A percentile compares a stretch with the other conserved stretches of the same genome.
Conservation (phyloP, 352 stramenopile species). For the Globisporangium heterothallicum region DNA sequence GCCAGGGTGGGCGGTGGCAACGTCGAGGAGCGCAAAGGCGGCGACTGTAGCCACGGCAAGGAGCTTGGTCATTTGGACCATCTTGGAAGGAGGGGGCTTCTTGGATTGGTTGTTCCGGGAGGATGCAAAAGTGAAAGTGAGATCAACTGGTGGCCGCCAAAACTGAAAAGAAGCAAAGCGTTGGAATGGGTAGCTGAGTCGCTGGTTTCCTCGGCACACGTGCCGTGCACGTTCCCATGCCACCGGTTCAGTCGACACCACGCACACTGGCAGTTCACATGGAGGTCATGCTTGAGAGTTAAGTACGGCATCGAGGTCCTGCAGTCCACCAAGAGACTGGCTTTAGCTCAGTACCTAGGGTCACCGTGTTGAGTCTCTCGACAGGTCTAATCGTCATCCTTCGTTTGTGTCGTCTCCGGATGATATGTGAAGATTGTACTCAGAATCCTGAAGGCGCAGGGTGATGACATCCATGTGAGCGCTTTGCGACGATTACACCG, state of each 20-base stretch:
- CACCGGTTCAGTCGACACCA: too few species aligned
- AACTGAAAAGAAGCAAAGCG: not conserved
- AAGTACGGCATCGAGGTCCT: too few species aligned
- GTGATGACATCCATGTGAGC: not conserved
- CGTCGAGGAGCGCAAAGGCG: slow-evolving; percentile 1
- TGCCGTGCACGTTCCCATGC: too few species aligned
- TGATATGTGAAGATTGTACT: not conserved
- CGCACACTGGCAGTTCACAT: too few species aligned
- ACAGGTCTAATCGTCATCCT: too few species aligned
- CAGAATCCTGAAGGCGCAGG: not conserved
- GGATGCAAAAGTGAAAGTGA: not conserved
- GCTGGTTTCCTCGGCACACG: too few species aligned
- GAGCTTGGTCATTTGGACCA: not conserved
- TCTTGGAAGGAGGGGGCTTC: not conserved
- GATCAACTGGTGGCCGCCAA: too few species aligned
- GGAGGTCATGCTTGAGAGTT: too few species aligned
- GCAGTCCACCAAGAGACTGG: too few species aligned
- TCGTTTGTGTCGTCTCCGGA: not conserved
- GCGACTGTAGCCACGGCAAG: not conserved
- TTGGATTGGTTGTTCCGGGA: not conserved
- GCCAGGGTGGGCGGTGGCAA: slow-evolving; percentile 3
- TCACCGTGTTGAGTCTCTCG: not conserved
- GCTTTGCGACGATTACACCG: not conserved
- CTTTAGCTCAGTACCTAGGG: not conserved
- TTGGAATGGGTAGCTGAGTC: too few species aligned